Evolutionary conservation across 305 asterid genomes (phyloP).

Genomic region (Fraxinus sp.): DNA sequence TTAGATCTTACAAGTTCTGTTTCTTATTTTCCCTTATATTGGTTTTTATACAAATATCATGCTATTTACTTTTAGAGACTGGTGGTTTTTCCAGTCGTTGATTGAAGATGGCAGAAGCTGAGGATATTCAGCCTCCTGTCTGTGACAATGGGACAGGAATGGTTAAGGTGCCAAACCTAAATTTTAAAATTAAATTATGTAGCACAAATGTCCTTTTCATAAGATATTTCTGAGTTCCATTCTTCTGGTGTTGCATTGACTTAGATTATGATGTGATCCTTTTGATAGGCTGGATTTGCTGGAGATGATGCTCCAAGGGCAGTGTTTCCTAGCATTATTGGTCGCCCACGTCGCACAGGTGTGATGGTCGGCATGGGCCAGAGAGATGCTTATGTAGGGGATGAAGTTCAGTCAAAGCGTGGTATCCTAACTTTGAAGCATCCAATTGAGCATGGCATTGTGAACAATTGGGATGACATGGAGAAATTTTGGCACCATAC

Average conservation of each 20-base stretch:
- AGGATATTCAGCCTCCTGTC: conserved; percentile 36
- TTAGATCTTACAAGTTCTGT: not conserved
- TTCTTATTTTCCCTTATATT: not conserved
- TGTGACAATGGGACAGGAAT: conserved; percentile 37
- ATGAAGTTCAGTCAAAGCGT: conserved; percentile 4
- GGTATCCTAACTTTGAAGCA: conserved; percentile 3
- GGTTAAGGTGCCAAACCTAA: conserved; percentile 28
- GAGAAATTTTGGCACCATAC: conserved; percentile 32
- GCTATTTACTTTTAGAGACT: not conserved
- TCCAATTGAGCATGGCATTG: conserved; percentile 11
- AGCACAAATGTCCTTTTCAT: not conserved
- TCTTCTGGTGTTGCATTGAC: not conserved
- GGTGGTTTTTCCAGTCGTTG: not conserved
- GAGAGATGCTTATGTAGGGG: conserved; percentile 11
- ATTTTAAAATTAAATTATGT: not conserved
- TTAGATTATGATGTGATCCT: not conserved
- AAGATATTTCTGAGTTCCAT: not conserved
- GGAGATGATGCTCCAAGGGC: conserved; percentile 95
- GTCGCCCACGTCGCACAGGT: conserved; percentile 14
- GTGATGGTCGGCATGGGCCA: conserved; percentile 2
- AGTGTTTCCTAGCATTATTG: conserved; percentile 14
- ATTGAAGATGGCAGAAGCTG: conserved; percentile 25
- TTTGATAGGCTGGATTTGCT: conserved; percentile 77
- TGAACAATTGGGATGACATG: conserved; percentile 30
- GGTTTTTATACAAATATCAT: not conserved